Evolutionary conservation across 768 basidiomycete species (phyloP).

Genomic region (Cyathus striatus): DNA sequence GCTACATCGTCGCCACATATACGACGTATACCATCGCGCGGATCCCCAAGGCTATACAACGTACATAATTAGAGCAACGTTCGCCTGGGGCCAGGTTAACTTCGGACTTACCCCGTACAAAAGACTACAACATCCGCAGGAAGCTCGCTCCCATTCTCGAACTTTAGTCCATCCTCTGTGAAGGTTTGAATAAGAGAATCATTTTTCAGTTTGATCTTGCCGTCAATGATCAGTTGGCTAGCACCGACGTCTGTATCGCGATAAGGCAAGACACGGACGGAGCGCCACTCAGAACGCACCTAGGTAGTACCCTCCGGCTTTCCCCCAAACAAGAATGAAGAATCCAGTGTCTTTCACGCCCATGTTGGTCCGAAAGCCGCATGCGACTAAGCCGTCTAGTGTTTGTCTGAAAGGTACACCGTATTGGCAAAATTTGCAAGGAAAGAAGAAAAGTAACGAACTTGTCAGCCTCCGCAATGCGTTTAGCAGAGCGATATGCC

Average conservation of each 20-base stretch:
- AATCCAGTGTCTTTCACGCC: constrained; percentile 41
- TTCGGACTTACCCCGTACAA: constrained; percentile 55
- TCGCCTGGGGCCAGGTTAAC: constrained; percentile 17
- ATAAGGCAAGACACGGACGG: too few species aligned
- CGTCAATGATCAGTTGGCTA: constrained; percentile 55
- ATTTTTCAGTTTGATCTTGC: constrained; percentile 70
- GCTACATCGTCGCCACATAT: constrained; percentile 46
- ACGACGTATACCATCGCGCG: constrained; percentile 28
- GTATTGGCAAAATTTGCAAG: too few species aligned
- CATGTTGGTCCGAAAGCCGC: constrained; percentile 40
- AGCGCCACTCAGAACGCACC: constrained; percentile 23
- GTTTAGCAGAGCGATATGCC: background rate
- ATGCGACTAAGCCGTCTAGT: constrained; percentile 31
- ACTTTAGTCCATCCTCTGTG: constrained; percentile 37
- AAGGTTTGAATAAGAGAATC: constrained; percentile 43
- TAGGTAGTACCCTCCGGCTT: constrained; percentile 50
- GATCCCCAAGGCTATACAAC: constrained; percentile 37
- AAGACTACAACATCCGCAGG: constrained; percentile 53
- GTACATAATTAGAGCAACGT: background rate
- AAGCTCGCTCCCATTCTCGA: constrained; percentile 42
- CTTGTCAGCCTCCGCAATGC: constrained; percentile 31
- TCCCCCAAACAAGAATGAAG: constrained; percentile 27
- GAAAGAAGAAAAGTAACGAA: constrained; percentile 8
- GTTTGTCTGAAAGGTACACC: constrained; percentile 21
- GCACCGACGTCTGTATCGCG: constrained; percentile 58